Percentiles rank a stretch among this genome's conserved stretches.
phyloP scores from a whole-genome alignment of 495 filamentous ascomycete species.

The Aspergillus carlsbadensis region DNA sequence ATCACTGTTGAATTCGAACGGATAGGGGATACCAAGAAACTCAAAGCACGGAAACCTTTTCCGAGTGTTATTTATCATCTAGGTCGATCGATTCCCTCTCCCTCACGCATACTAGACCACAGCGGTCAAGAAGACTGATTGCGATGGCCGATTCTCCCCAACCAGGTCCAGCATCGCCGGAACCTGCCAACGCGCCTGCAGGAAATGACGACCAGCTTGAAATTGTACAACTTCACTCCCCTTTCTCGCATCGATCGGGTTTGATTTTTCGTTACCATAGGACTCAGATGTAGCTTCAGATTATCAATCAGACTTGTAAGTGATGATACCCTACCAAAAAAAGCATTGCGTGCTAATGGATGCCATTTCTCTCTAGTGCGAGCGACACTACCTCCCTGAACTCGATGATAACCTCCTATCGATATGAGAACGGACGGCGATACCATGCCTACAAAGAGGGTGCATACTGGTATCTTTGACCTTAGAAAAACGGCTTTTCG shows the following conservation, averaged over 20 bases:
- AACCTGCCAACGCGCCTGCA: background rate
- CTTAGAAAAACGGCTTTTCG: background rate
- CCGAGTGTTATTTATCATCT: background rate
- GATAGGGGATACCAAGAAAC: no score
- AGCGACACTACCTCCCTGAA: background rate
- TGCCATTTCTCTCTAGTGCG: background rate
- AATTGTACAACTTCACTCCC: background rate
- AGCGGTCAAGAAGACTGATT: background rate
- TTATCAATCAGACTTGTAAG: background rate
- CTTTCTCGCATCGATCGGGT: no score
- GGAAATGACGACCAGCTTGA: background rate
- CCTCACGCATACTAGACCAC: background rate
- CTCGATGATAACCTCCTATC: background rate
- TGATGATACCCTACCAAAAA: no score
- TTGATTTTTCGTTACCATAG: background rate
- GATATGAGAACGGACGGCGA: conserved; percentile 8
- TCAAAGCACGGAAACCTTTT: background rate
- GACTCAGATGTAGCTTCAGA: background rate
- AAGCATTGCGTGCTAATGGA: background rate
- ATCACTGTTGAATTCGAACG: background rate
- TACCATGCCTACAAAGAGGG: conserved; percentile 34
- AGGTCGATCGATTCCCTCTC: background rate
- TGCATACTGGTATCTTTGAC: conserved; percentile 18
- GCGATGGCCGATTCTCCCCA: background rate
- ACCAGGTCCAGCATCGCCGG: background rate